Percentiles rank a stretch among this genome's conserved stretches.
Conservation (phyloP, 495 filamentous ascomycete genomes). For the Hyphodiscus hymeniophilus region DNA sequence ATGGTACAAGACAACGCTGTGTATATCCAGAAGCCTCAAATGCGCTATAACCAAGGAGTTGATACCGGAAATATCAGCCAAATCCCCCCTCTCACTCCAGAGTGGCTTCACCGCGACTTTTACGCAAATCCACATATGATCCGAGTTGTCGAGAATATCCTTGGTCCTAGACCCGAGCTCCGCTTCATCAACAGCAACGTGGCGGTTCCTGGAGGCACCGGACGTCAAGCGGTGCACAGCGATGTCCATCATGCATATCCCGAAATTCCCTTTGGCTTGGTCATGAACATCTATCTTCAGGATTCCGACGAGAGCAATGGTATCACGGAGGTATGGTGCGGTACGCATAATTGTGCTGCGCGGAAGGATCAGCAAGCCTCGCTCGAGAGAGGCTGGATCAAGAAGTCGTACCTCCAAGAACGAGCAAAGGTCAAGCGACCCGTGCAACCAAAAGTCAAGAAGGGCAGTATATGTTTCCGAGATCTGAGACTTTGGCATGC, state of each 20-base stretch:
- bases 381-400: slow-evolving; percentile 24
- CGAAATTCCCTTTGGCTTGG: background rate
- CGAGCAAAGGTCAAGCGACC: slow-evolving; percentile 32
- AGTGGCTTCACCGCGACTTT: background rate
- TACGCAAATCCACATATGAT: background rate
- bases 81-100: background rate
- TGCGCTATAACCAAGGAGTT: slow-evolving; percentile 22
- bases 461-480: slow-evolving; percentile 44
- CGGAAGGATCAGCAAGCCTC: background rate
- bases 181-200: background rate
- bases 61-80: background rate
- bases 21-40: too few relatives aligned
- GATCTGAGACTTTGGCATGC: slow-evolving; percentile 55
- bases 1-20: too few relatives aligned
- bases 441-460: slow-evolving; percentile 39
- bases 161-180: background rate
- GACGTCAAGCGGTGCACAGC: background rate
- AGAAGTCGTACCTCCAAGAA: slow-evolving; percentile 30
- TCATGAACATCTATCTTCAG: background rate
- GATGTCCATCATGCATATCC: background rate
- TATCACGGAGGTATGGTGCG: background rate
- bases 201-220: too few relatives aligned
- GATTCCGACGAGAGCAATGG: background rate
- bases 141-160: background rate
- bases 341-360: background rate